These are phyloP conservation scores for Alloascoidea africana DNA, from an alignment of 805 yeast species.

Conservation along the genomic window DNA sequence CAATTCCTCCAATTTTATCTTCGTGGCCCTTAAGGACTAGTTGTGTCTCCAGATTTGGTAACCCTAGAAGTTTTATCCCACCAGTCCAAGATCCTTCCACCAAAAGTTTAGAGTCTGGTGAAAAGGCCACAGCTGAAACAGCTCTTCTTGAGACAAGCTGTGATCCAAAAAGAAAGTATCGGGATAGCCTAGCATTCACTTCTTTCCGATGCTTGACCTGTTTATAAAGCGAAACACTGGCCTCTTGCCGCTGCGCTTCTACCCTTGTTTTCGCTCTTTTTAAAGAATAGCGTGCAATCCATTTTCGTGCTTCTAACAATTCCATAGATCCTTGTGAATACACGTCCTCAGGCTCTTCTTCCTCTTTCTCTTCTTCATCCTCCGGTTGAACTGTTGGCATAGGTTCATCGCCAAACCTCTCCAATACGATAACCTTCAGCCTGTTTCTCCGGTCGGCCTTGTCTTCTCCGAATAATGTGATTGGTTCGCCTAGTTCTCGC, in stretches of 20 bases:
- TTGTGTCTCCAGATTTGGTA: conserved; percentile 19
- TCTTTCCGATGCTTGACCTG: conserved; percentile 31
- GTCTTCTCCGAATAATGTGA: conserved; percentile 42
- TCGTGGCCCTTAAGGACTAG: conserved; percentile 27
- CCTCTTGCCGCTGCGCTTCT: conserved; percentile 15
- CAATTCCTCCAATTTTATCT: conserved; percentile 59
- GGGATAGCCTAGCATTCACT: conserved; percentile 19
- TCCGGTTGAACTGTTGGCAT: conserved; percentile 10
- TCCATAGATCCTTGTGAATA: conserved; percentile 63
- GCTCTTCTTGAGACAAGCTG: conserved; percentile 62
- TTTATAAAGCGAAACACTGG: conserved; percentile 23
- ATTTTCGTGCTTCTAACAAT: conserved; percentile 34
- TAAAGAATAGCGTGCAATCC: conserved; percentile 38
- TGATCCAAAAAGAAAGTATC: conserved; percentile 40
- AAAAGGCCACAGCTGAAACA: conserved; percentile 38
- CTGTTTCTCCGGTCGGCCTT: conserved; percentile 45
- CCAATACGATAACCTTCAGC: conserved; percentile 28
- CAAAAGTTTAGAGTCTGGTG: conserved; percentile 22
- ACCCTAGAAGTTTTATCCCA: conserved; percentile 32
- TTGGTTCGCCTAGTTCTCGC: conserved; percentile 38
- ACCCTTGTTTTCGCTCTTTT: conserved; percentile 27
- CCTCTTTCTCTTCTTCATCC: conserved; percentile 21
- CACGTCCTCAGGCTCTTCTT: conserved; percentile 61
- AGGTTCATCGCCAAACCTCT: conserved; percentile 10
- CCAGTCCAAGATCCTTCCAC: conserved; percentile 86